Base-by-base conservation (phyloP, 805 yeast species). In the Metschnikowia kunwiensis region DNA sequence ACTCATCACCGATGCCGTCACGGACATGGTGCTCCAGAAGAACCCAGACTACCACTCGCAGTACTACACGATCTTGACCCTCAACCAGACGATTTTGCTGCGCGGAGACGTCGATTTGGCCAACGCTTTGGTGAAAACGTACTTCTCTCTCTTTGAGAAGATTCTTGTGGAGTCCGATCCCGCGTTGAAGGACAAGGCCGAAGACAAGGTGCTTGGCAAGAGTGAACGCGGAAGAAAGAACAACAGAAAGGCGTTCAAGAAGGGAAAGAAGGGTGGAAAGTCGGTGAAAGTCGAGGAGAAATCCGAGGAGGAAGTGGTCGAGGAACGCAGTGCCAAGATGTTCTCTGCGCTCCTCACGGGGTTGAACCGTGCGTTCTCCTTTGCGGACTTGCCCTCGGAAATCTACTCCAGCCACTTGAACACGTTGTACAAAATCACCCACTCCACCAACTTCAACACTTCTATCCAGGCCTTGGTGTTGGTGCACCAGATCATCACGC, bases 321-420 rank as follows among this genome's bases (percentile, higher is more conserved):
- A 87, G 54, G 97, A 93, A 57, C 86, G 82, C 51, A 84, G 81
- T 52, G 74, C 94, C 28, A 86, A 85, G 53, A 63, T 91, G 50
- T 86, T 91, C 51, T 80, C 96, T 19, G 96, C 96, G 11, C 73
- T 93, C 38, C 74, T 93, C 47, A 87, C 98, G 1, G 98, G 98
- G 49, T 75, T 93, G 40, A 93, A 93, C 59, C 84, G 98, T 64
- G 89, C 97, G 0, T 91, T 86, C 72, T 97, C 97, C 37, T 93
- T 86, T 58, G 80, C 95, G 2, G 73, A 78, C 45, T 68, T 93
- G 36, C 80, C 87, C 12, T 74, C 78, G 24, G 80, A 82, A 19
- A 75, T 77, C 5, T 86, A 82, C 54, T 77, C 78, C 46, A 69
- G 75, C 43, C 97, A 93, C 63, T 68, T 91, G 54, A 82, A 86